Conservation (phyloP, 495 filamentous ascomycete genomes). For the Cladorrhinum samala region DNA sequence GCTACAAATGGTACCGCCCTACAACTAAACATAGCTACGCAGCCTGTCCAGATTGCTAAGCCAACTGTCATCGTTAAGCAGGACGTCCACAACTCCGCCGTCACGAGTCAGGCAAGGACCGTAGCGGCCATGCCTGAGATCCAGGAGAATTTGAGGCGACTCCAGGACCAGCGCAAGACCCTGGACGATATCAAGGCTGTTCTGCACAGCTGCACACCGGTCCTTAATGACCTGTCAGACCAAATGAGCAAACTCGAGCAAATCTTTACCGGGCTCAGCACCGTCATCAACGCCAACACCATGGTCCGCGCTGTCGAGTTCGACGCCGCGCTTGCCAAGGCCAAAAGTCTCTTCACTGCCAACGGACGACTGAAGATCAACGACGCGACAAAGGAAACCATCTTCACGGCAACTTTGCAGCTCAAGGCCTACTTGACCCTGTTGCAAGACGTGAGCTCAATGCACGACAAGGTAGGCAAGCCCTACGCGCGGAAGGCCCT, state of each 20-base stretch:
- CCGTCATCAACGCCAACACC: not conserved
- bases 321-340: not conserved
- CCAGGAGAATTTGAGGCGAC: not conserved
- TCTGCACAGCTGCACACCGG: not conserved
- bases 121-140: not conserved
- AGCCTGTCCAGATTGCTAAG: not conserved
- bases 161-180: not conserved
- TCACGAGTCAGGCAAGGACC: not conserved
- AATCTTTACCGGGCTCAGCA: constrained; percentile 2
- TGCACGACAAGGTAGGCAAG: not conserved
- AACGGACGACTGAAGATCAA: not conserved
- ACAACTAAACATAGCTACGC: too few species aligned
- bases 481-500: not conserved
- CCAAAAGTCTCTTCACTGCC: not conserved
- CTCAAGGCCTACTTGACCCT: constrained; percentile 4
- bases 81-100: not conserved
- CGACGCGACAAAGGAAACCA: not conserved
- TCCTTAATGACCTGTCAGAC: not conserved
- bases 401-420: constrained; percentile 1
- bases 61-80: not conserved
- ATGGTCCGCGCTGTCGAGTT: not conserved
- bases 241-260: not conserved
- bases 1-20: too few species aligned
- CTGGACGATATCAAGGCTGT: constrained; percentile 4
- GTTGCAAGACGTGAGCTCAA: constrained; percentile 1